These are phyloP conservation scores for Lactifluus volemus DNA, from an alignment of 768 basidiomycete genomes.

Conservation along the genomic window DNA sequence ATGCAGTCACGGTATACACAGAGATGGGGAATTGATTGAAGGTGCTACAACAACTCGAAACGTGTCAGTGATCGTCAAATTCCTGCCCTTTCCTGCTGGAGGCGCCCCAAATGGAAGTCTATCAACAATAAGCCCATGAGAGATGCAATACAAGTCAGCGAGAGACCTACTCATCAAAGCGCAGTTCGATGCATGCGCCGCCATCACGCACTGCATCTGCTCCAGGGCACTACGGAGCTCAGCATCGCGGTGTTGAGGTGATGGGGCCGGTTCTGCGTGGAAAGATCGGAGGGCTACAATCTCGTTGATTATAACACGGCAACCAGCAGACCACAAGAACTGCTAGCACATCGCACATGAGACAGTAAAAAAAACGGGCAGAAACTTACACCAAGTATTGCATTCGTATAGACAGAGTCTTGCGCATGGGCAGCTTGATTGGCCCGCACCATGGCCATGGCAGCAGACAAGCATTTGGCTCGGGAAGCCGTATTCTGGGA, in stretches of 20 bases:
- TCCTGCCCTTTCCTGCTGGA: constrained; percentile 17
- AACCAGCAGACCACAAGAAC: constrained; percentile 16
- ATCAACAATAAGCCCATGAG: neutral
- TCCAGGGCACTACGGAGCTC: constrained; percentile 14
- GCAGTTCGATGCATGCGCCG: constrained; percentile 2
- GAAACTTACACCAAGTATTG: constrained; percentile 9
- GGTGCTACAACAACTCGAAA: too few species aligned
- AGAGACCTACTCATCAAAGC: constrained; percentile 14
- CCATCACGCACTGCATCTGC: constrained; percentile 13
- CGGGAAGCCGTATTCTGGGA: constrained; percentile 17
- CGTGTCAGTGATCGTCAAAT: neutral
- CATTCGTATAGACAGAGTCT: neutral
- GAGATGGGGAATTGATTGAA: neutral
- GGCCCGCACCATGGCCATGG: constrained; percentile 11
- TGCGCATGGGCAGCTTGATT: constrained; percentile 1
- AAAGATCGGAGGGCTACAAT: constrained; percentile 12
- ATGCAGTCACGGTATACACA: neutral
- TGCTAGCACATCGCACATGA: neutral
- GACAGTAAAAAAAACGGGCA: neutral
- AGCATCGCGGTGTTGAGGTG: constrained; percentile 2
- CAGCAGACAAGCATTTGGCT: constrained; percentile 16
- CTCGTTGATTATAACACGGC: constrained; percentile 18
- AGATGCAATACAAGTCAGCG: neutral
- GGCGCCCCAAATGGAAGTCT: constrained; percentile 13
- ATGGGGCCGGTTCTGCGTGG: constrained; percentile 1